phyloP scores from a whole-genome alignment of 2,329 filamentous ascomycete genomes.

The Lasiodiplodia sp. region DNA sequence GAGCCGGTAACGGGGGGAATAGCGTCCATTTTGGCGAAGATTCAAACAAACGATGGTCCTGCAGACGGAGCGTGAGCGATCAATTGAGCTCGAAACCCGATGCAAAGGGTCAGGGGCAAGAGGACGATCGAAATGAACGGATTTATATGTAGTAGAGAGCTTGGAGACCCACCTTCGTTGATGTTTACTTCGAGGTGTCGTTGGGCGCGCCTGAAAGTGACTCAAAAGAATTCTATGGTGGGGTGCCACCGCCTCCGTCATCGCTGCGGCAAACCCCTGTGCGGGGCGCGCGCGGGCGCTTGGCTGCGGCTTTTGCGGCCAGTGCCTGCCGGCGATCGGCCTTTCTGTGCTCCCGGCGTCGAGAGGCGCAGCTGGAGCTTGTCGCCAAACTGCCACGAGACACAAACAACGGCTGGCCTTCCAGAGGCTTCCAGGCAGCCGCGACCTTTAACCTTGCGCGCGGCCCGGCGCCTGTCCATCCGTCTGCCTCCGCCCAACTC shows the following conservation, averaged over 20 bases:
- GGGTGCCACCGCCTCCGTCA: constrained; percentile 26
- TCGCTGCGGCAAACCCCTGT: constrained; percentile 13
- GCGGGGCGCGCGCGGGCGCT: constrained; percentile 14
- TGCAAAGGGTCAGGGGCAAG: not conserved
- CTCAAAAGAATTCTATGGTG: constrained; percentile 30
- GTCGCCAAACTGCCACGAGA: constrained; percentile 20
- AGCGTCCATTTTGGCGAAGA: constrained; percentile 26
- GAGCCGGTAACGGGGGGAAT: constrained; percentile 14
- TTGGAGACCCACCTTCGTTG: constrained; percentile 12
- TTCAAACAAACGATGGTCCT: constrained; percentile 7
- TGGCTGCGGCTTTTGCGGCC: constrained; percentile 18
- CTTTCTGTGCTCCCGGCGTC: constrained; percentile 18
- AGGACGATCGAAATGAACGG: not conserved
- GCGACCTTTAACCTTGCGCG: constrained; percentile 19
- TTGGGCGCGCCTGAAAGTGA: constrained; percentile 20
- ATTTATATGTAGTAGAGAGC: not conserved
- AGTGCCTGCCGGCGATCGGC: constrained; percentile 20
- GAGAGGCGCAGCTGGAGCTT: constrained; percentile 17
- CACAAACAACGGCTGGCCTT: constrained; percentile 5
- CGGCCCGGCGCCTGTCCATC: constrained; percentile 19
- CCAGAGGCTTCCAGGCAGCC: constrained; percentile 29
- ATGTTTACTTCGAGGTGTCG: constrained; percentile 17
- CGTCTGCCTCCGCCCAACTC: not conserved
- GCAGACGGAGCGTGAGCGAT: constrained; percentile 4
- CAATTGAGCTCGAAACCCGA: constrained; percentile 1